A percentile compares a stretch with the other conserved stretches of the same genome.
phyloP scores from a whole-genome alignment of 176 grass and related monocot species.

The Oryza punctata region DNA sequence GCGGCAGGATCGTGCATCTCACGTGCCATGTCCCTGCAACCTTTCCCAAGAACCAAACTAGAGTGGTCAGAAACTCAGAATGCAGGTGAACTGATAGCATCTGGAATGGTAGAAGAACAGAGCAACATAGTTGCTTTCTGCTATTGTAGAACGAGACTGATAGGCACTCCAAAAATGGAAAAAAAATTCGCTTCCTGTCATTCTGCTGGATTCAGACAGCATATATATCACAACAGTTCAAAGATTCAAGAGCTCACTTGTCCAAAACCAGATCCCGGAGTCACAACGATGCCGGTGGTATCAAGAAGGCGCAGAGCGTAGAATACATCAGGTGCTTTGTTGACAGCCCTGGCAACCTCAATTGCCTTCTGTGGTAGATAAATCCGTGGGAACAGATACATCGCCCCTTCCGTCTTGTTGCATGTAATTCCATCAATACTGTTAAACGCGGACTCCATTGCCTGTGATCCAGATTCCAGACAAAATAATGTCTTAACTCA shows the following conservation, averaged over 20 bases:
- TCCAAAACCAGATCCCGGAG: constrained; percentile 78
- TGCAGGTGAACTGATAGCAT: neutral
- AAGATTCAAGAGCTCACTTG: constrained; percentile 61
- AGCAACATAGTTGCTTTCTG: neutral
- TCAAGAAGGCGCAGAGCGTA: constrained; percentile 72
- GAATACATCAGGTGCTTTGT: constrained; percentile 75
- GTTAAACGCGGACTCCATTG: constrained; percentile 78
- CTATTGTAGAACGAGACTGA: no score
- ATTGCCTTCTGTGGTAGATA: constrained; percentile 69
- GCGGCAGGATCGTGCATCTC: constrained; percentile 93
- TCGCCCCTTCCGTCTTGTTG: constrained; percentile 89
- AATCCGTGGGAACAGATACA: constrained; percentile 86
- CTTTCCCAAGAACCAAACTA: constrained; percentile 28
- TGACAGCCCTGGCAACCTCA: constrained; percentile 63
- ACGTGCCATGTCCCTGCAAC: constrained; percentile 93
- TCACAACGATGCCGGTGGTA: constrained; percentile 78
- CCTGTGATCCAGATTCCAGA: constrained; percentile 37
- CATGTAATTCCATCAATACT: constrained; percentile 75
- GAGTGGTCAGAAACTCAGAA: neutral
- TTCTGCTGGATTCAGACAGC: neutral
- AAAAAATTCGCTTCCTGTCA: no score
- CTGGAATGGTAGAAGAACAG: neutral
- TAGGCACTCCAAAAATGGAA: no score
- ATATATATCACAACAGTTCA: neutral
- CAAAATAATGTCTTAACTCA: neutral